These are phyloP conservation scores for Picea glauca DNA, from an alignment of 75 land plant genomes.

Conservation along the genomic window DNA sequence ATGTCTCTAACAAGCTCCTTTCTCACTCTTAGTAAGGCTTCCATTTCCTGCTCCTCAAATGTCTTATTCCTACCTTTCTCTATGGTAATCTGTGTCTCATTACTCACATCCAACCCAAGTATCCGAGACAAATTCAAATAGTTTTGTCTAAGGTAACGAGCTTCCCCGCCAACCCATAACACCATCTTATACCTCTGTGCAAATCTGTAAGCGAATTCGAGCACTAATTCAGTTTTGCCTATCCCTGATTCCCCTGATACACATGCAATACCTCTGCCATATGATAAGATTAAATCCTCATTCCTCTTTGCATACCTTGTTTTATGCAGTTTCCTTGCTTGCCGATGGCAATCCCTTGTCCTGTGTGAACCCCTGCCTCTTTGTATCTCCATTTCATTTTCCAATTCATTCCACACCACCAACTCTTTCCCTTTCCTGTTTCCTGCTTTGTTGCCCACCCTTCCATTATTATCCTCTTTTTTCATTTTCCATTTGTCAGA, in stretches of 20 bases:
- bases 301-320: constrained; percentile 23
- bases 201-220: constrained; percentile 79
- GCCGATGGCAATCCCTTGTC: not conserved
- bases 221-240: constrained; percentile 85
- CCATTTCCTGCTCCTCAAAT: constrained; percentile 86
- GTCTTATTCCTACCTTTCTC: constrained; percentile 52
- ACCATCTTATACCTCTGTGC: constrained; percentile 86
- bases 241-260: constrained; percentile 83
- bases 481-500: constrained; percentile 16
- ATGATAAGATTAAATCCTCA: constrained; percentile 25
- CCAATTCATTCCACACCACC: constrained; percentile 61
- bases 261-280: constrained; percentile 74
- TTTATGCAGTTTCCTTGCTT: constrained; percentile 10
- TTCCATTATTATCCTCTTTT: not conserved
- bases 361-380: constrained; percentile 24
- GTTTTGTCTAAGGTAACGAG: constrained; percentile 78
- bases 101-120: constrained; percentile 67
- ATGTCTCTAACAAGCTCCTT: constrained; percentile 76
- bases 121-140: constrained; percentile 60
- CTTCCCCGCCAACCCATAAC: constrained; percentile 89
- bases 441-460: not conserved
- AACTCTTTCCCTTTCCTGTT: constrained; percentile 56
- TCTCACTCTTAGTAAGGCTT: constrained; percentile 57
- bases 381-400: constrained; percentile 68
- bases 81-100: constrained; percentile 27